phyloP scores from a whole-genome alignment of 176 grass and related monocot genomes.

The Oropetium thomaeum region DNA sequence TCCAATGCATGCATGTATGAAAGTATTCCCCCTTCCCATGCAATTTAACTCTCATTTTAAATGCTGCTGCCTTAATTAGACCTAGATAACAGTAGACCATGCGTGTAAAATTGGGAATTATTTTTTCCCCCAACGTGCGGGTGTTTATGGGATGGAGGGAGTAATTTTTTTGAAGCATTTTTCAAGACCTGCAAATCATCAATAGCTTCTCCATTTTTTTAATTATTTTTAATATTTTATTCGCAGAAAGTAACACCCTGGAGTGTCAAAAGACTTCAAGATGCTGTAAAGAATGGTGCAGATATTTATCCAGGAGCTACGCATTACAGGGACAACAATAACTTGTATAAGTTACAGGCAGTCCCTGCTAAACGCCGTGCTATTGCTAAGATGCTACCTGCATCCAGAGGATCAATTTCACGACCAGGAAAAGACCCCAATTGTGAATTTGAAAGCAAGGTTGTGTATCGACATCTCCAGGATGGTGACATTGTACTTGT shows the following conservation, averaged over 20 bases:
- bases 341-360: slow-evolving; percentile 56
- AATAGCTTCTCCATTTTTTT: background rate
- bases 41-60: too few relatives aligned
- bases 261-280: slow-evolving; percentile 68
- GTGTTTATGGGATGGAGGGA: too few relatives aligned
- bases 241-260: slow-evolving; percentile 78
- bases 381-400: slow-evolving; percentile 51
- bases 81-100: too few relatives aligned
- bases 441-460: slow-evolving; percentile 71
- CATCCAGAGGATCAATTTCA: slow-evolving; percentile 55
- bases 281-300: slow-evolving; percentile 69
- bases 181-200: slow-evolving; percentile 2
- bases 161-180: background rate
- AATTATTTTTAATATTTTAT: slow-evolving; percentile 13
- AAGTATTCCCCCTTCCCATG: too few relatives aligned
- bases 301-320: slow-evolving; percentile 88
- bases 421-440: slow-evolving; percentile 68
- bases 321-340: slow-evolving; percentile 63
- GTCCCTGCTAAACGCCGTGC: slow-evolving; percentile 37
- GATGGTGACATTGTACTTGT: slow-evolving; percentile 93
- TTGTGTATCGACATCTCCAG: slow-evolving; percentile 83
- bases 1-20: too few relatives aligned
- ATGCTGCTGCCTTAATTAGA: too few relatives aligned
- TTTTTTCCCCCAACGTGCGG: too few relatives aligned
- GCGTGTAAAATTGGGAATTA: too few relatives aligned